Conservation (phyloP, 371 early-diverging fungal genomes). For the Mortierella sp. region DNA sequence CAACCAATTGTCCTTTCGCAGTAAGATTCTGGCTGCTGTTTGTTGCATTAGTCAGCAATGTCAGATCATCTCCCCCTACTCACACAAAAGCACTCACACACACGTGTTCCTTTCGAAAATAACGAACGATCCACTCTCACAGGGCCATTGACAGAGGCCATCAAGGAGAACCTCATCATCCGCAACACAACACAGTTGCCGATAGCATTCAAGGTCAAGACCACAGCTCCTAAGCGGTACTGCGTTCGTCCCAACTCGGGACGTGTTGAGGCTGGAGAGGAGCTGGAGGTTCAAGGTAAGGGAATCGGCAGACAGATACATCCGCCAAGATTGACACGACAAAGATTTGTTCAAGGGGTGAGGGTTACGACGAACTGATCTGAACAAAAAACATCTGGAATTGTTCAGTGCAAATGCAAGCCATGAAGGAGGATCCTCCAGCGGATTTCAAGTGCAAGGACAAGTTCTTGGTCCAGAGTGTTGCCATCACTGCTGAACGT, state of each 20-base stretch:
- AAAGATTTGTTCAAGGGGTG: no score
- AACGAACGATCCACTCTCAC: no score
- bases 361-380: no score
- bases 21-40: slow-evolving; percentile 52
- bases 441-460: slow-evolving; percentile 89
- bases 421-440: slow-evolving; percentile 86
- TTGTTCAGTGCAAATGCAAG: slow-evolving; percentile 83
- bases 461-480: slow-evolving; percentile 94
- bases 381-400: background rate
- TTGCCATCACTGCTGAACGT: slow-evolving; percentile 71
- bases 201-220: slow-evolving; percentile 96
- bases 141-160: slow-evolving; percentile 83
- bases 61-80: background rate
- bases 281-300: slow-evolving; percentile 84
- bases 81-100: no score
- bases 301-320: background rate
- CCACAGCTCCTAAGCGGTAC: slow-evolving; percentile 97
- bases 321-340: no score
- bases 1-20: slow-evolving; percentile 65
- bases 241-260: slow-evolving; percentile 97
- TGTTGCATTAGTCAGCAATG: background rate
- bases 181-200: slow-evolving; percentile 76
- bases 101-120: no score
- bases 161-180: slow-evolving; percentile 73
- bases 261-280: slow-evolving; percentile 77